Conservation (phyloP, 2,329 filamentous ascomycete genomes). For the Zelopaecilomyces penicillatus region DNA sequence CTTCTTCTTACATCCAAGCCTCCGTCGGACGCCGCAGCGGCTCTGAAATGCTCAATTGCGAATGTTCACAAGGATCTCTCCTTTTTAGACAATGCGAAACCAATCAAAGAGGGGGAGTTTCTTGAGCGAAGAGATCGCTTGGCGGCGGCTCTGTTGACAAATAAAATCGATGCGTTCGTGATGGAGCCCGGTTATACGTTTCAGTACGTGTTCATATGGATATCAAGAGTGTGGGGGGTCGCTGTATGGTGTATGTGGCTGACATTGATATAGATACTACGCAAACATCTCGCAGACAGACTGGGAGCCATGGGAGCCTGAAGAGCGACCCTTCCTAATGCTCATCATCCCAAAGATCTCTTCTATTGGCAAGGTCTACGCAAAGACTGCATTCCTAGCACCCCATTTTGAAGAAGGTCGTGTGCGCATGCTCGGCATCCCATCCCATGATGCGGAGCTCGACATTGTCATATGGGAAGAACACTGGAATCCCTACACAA, state of each 20-base stretch:
- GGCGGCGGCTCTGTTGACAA: slow-evolving; percentile 42
- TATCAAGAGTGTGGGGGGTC: too few relatives aligned
- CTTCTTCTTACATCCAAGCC: background rate
- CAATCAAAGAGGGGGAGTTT: slow-evolving; percentile 44
- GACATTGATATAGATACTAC: slow-evolving; percentile 35
- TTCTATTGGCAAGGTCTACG: slow-evolving; percentile 32
- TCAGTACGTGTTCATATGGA: slow-evolving; percentile 29
- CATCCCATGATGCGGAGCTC: slow-evolving; percentile 36
- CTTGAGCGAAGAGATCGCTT: slow-evolving; percentile 47
- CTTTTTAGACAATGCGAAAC: slow-evolving; percentile 41
- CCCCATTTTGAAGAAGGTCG: slow-evolving; percentile 54
- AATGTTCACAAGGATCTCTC: slow-evolving; percentile 40
- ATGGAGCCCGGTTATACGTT: slow-evolving; percentile 58
- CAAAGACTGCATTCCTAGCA: slow-evolving; percentile 49
- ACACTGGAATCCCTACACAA: slow-evolving; percentile 55
- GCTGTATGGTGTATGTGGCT: background rate
- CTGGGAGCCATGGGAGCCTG: slow-evolving; percentile 59
- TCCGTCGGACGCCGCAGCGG: slow-evolving; percentile 9
- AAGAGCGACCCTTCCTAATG: slow-evolving; percentile 57
- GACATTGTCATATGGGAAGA: slow-evolving; percentile 54
- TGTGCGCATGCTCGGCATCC: slow-evolving; percentile 50
- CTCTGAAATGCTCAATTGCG: slow-evolving; percentile 40
- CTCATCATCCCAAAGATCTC: slow-evolving; percentile 41
- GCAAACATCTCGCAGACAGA: slow-evolving; percentile 52
- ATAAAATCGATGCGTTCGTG: slow-evolving; percentile 48